Conservation (phyloP, 108 stramenopile species). For the Cylindrotheca closterium region DNA sequence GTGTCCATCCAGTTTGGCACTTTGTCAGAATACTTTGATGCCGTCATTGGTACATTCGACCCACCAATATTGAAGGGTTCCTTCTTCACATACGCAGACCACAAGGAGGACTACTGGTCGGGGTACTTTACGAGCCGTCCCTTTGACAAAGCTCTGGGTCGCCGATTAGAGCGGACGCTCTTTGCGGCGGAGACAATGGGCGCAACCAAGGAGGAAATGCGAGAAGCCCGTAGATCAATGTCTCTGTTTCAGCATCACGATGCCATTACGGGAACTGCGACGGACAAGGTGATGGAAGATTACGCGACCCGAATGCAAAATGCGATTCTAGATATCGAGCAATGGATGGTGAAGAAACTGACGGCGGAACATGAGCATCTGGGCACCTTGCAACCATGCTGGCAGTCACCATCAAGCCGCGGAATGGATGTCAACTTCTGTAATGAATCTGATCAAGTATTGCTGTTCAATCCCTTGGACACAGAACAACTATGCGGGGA, state of each 20-base stretch:
- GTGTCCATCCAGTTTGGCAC: constrained; percentile 63
- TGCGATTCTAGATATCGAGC: constrained; percentile 32
- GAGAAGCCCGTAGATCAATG: constrained; percentile 42
- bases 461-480: constrained; percentile 54
- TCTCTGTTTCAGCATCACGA: constrained; percentile 69
- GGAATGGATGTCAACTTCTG: constrained; percentile 45
- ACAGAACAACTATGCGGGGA: constrained; percentile 45
- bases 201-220: constrained; percentile 43
- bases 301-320: constrained; percentile 46
- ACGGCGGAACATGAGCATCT: background rate
- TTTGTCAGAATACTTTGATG: constrained; percentile 52
- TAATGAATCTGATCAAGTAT: constrained; percentile 14
- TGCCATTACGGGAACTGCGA: constrained; percentile 65
- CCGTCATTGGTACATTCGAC: constrained; percentile 41
- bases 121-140: constrained; percentile 65
- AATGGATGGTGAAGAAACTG: constrained; percentile 30
- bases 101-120: constrained; percentile 63
- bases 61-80: constrained; percentile 54
- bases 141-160: constrained; percentile 67
- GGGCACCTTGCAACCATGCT: constrained; percentile 28
- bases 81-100: constrained; percentile 66
- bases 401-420: constrained; percentile 39
- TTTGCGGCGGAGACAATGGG: constrained; percentile 47
- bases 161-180: constrained; percentile 51
- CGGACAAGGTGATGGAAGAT: constrained; percentile 49